Evolutionary conservation across 2,329 filamentous ascomycete genomes (phyloP).

Genomic region (Cadophora luteo-olivacea): DNA sequence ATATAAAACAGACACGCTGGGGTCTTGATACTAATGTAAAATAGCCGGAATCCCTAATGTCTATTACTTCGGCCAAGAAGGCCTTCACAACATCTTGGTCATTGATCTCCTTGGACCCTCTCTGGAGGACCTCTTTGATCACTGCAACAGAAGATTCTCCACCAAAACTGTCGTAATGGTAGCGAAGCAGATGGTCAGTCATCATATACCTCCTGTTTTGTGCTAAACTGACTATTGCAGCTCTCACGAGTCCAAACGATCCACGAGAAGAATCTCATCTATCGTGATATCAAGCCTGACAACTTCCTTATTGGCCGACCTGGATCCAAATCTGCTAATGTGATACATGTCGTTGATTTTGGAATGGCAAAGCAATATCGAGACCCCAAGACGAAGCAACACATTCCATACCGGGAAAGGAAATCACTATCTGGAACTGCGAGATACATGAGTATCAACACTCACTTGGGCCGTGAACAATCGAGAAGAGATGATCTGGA

Average conservation of each 20-base stretch:
- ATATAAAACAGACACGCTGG: slow-evolving; percentile 27
- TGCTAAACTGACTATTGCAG: slow-evolving; percentile 50
- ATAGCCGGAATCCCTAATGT: slow-evolving; percentile 98
- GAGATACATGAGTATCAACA: slow-evolving; percentile 99
- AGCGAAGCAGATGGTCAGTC: slow-evolving; percentile 91
- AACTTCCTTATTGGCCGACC: slow-evolving; percentile 97
- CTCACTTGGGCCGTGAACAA: slow-evolving; percentile 94
- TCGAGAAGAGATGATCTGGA: slow-evolving; percentile 95
- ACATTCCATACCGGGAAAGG: slow-evolving; percentile 95
- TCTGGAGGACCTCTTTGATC: slow-evolving; percentile 95
- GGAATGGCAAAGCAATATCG: slow-evolving; percentile 99
- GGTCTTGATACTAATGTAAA: slow-evolving; percentile 45
- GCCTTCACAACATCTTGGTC: slow-evolving; percentile 97
- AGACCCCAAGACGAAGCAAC: slow-evolving; percentile 98
- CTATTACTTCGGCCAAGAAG: slow-evolving; percentile 99
- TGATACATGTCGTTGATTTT: slow-evolving; percentile 98
- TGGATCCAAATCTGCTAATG: slow-evolving; percentile 91
- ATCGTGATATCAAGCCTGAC: slow-evolving; percentile 98
- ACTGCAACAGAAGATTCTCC: slow-evolving; percentile 92
- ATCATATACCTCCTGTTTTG: neutral
- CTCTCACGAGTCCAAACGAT: slow-evolving; percentile 91
- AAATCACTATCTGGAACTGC: slow-evolving; percentile 97
- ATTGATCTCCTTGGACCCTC: slow-evolving; percentile 96
- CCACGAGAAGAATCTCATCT: slow-evolving; percentile 99
- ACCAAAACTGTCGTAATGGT: slow-evolving; percentile 99